These are phyloP conservation scores for Glebionis coronaria DNA, from an alignment of 129 eudicot genomes.

Conservation along the genomic window DNA sequence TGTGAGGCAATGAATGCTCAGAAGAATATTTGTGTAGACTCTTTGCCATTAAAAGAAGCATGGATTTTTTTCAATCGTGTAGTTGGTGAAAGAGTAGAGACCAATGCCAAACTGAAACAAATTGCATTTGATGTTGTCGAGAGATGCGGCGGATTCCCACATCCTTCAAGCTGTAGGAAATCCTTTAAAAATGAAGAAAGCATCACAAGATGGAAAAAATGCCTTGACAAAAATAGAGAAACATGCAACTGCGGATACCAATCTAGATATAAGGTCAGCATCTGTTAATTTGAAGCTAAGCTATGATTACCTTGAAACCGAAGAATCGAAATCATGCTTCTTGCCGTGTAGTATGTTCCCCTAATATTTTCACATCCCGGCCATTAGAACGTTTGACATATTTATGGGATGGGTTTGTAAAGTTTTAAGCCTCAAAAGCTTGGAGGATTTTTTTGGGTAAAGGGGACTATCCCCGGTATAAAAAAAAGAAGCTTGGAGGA, in stretches of 20 bases:
- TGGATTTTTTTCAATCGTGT: too few relatives aligned
- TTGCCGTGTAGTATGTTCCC: slow-evolving; percentile 1
- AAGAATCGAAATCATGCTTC: not conserved
- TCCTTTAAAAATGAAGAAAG: not conserved
- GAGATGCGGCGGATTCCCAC: too few relatives aligned
- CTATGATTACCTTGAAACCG: not conserved
- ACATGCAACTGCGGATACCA: not conserved
- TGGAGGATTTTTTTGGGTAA: too few relatives aligned
- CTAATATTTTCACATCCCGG: not conserved
- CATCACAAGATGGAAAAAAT: not conserved
- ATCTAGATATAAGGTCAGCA: not conserved
- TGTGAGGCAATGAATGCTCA: too few relatives aligned
- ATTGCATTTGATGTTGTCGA: not conserved
- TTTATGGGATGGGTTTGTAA: too few relatives aligned
- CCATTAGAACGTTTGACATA: too few relatives aligned
- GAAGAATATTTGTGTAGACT: too few relatives aligned
- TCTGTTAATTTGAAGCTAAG: too few relatives aligned
- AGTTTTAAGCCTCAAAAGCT: too few relatives aligned
- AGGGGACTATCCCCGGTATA: too few relatives aligned
- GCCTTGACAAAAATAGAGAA: not conserved
- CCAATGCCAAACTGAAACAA: not conserved
- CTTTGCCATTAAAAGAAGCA: not conserved
- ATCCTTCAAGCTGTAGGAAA: slow-evolving; percentile 10
- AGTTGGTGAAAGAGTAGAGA: not conserved
- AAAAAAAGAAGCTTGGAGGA: too few relatives aligned